Conservation (phyloP, 331 rosid species). For the Saraca asoca region DNA sequence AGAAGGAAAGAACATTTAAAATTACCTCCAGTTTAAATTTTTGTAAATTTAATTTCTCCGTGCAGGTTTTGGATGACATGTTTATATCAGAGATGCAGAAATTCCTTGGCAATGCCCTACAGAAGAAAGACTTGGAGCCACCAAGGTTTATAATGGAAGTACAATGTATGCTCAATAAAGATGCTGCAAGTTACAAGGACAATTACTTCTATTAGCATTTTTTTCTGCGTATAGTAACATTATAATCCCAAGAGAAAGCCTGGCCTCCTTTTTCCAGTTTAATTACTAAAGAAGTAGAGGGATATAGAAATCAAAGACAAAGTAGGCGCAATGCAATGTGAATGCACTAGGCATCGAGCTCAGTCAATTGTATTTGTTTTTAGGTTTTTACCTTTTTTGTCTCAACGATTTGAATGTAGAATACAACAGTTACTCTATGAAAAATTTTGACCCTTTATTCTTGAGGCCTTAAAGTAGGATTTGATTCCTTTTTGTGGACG, state of each 20-base stretch:
- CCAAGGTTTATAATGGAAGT: conserved; percentile 37
- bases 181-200: background rate
- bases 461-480: too few species aligned
- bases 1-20: too few species aligned
- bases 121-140: conserved; percentile 27
- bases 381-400: background rate
- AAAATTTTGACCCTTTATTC: too few species aligned
- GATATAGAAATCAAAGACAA: background rate
- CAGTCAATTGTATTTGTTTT: background rate
- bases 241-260: background rate
- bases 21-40: background rate
- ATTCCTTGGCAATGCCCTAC: conserved; percentile 28
- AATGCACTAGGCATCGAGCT: background rate
- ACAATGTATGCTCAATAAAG: conserved; percentile 35
- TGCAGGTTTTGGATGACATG: conserved; percentile 39
- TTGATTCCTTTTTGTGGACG: too few species aligned
- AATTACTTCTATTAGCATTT: background rate
- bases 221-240: background rate
- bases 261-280: background rate
- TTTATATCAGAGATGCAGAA: conserved; percentile 45
- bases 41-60: background rate
- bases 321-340: background rate
- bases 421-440: too few species aligned
- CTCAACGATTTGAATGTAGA: too few species aligned
- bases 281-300: background rate